Evolutionary conservation across 768 basidiomycete genomes (phyloP), one percentile per base, ranked within the genome.

Genomic region (Russula griseocarnosa): DNA sequence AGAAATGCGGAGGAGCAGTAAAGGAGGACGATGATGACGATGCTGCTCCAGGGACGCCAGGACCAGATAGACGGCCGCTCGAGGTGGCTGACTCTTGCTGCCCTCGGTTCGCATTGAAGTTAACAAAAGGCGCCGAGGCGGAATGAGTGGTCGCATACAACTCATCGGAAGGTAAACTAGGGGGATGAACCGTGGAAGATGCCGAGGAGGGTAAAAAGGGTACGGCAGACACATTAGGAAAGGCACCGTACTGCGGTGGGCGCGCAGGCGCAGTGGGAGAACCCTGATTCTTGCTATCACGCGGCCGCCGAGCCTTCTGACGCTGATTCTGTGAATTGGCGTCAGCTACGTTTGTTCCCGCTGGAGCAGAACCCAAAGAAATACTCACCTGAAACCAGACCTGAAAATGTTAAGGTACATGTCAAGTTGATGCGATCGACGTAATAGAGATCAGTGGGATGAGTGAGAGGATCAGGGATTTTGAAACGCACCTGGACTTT

Each of bases 371-470:
- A 11, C n/a, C 16, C 6, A 10, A 20, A n/a, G 42, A 44, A 44
- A 46, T 22, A 65, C 78, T 75, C 74, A 89, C 90, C 82, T 92
- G 91, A 76, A 93, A 93, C 91, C 91, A 93, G 69, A 93, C 91
- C 91, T 93, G 70, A 34, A 85, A 87, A 69, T n/a, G 42, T 1
- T 10, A 9, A 52, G 46, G 16, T 32, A 51, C 36, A 70, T 20
- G 44, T n/a, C 44, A 18, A 42, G 40, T 16, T 18, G 40, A 18
- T 16, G 9, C 44, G 62, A 70, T 58, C 49, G 59, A 67, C 50
- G 66, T 30, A 62, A 30, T 60, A 32, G 52, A 67, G 49, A 67
- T 51, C 55, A n/a, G 30, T 34, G 49, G 30, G 55, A 38, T 46
- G 71, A 3, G 9, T 24, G 46, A 22, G 44, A 46, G n/a, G 22